A percentile compares a stretch with the other conserved stretches of the same genome.
Evolutionary conservation across 805 yeast genomes (phyloP).

Genomic region (Monosporozyma solicola): DNA sequence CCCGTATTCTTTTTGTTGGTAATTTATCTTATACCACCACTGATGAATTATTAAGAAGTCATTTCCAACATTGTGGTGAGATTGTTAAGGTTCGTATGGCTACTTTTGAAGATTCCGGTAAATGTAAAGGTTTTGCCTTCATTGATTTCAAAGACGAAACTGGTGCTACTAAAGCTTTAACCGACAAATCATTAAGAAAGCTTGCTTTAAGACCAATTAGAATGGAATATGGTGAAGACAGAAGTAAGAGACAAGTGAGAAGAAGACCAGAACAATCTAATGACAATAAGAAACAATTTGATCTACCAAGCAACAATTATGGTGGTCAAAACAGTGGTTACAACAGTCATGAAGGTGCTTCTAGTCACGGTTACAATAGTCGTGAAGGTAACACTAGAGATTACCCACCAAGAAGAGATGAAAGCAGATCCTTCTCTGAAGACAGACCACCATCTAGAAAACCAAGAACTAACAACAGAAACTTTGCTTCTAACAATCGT

Average conservation of each 20-base stretch:
- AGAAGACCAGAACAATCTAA: conserved; percentile 22
- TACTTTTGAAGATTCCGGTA: conserved; percentile 93
- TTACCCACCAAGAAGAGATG: conserved; percentile 3
- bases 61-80: conserved; percentile 87
- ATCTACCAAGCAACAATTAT: conserved; percentile 13
- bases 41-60: conserved; percentile 64
- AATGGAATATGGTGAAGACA: conserved; percentile 91
- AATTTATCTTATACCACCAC: conserved; percentile 89
- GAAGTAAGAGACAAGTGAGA: conserved; percentile 65
- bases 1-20: conserved; percentile 84
- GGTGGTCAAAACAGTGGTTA: background rate
- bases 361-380: background rate
- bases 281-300: conserved; percentile 17
- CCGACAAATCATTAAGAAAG: conserved; percentile 55
- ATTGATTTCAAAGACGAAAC: conserved; percentile 73
- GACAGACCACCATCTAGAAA: conserved; percentile 3
- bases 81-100: conserved; percentile 86
- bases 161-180: conserved; percentile 77
- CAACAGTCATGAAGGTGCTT: background rate
- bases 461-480: conserved; percentile 14
- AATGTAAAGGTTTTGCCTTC: conserved; percentile 94
- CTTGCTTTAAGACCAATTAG: conserved; percentile 68
- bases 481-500: conserved; percentile 37
- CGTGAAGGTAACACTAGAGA: background rate
- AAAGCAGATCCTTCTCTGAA: background rate